phyloP scores from a whole-genome alignment of 176 grass and related monocot species.

The Urochloa ruziziensis region DNA sequence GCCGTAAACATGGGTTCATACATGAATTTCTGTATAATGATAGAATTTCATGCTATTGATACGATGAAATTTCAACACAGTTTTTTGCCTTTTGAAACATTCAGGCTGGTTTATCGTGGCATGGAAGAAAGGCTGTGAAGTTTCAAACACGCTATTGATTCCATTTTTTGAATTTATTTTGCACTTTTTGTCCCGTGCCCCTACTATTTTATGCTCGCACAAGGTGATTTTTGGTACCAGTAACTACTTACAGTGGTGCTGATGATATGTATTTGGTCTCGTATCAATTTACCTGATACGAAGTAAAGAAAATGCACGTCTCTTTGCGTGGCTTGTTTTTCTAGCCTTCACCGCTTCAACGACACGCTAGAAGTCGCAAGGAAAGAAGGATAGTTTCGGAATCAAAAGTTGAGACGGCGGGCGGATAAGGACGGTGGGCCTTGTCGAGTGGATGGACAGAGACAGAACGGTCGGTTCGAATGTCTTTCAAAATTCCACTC shows the following conservation, averaged over 20 bases:
- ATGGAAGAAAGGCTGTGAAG: too few relatives aligned
- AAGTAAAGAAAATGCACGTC: too few relatives aligned
- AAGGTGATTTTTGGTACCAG: too few relatives aligned
- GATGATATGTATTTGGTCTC: too few relatives aligned
- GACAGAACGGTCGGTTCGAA: constrained; percentile 32
- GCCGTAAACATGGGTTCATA: too few relatives aligned
- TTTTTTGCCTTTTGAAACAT: background rate
- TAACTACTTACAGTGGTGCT: too few relatives aligned
- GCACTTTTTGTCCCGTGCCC: background rate
- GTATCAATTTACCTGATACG: too few relatives aligned
- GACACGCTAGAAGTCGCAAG: background rate
- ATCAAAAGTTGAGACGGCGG: background rate
- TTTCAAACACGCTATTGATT: too few relatives aligned
- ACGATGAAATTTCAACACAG: background rate
- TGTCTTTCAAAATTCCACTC: constrained; percentile 30
- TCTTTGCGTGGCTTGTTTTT: too few relatives aligned
- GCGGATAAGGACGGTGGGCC: constrained; percentile 2
- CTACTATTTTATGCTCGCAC: background rate
- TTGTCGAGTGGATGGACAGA: background rate
- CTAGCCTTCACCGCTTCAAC: too few relatives aligned
- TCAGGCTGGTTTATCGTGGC: too few relatives aligned
- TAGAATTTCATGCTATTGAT: background rate
- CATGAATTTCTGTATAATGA: too few relatives aligned
- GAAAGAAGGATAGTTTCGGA: constrained; percentile 18
- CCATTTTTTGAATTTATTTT: background rate